Percentiles rank a stretch among this genome's conserved stretches.
These are phyloP conservation scores for Ploettnerulaceae sp. DNA, from an alignment of 2,329 filamentous ascomycete genomes.

Conservation along the genomic window DNA sequence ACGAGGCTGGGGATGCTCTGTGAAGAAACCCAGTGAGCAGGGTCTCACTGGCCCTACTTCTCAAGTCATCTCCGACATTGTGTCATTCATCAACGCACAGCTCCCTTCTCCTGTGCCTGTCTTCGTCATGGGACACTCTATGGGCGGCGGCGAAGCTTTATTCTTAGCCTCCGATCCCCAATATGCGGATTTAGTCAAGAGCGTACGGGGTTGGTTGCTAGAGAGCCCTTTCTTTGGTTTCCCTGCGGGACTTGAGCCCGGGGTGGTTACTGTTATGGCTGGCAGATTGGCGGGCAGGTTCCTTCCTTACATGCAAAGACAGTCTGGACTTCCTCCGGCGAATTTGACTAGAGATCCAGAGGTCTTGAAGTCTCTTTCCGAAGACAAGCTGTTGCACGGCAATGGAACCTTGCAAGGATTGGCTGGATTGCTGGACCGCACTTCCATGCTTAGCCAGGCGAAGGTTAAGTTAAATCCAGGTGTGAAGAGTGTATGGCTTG, in stretches of 20 bases:
- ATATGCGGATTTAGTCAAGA: constrained; percentile 50
- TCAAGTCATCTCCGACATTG: constrained; percentile 72
- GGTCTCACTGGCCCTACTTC: constrained; percentile 71
- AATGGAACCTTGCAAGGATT: constrained; percentile 82
- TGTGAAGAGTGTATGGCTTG: constrained; percentile 64
- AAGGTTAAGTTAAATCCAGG: constrained; percentile 45
- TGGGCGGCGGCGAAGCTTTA: constrained; percentile 79
- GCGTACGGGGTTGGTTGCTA: constrained; percentile 68
- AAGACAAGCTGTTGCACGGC: constrained; percentile 72
- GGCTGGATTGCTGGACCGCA: constrained; percentile 71
- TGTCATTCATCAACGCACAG: constrained; percentile 63
- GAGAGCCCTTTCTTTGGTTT: constrained; percentile 78
- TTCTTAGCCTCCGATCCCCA: constrained; percentile 49
- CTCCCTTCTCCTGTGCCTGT: constrained; percentile 53
- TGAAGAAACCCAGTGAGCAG: constrained; percentile 53
- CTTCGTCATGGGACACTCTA: constrained; percentile 86
- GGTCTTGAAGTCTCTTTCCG: constrained; percentile 54
- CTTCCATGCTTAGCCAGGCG: constrained; percentile 53
- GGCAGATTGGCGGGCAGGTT: constrained; percentile 65
- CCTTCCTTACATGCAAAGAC: constrained; percentile 62
- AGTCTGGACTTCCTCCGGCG: constrained; percentile 58
- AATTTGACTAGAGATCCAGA: constrained; percentile 63
- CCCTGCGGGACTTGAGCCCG: constrained; percentile 59
- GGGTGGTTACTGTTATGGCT: constrained; percentile 53
- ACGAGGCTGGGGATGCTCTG: constrained; percentile 80